Evolutionary conservation across 139 green algal genomes (phyloP).

Genomic region (Chlamydomonas urium): DNA sequence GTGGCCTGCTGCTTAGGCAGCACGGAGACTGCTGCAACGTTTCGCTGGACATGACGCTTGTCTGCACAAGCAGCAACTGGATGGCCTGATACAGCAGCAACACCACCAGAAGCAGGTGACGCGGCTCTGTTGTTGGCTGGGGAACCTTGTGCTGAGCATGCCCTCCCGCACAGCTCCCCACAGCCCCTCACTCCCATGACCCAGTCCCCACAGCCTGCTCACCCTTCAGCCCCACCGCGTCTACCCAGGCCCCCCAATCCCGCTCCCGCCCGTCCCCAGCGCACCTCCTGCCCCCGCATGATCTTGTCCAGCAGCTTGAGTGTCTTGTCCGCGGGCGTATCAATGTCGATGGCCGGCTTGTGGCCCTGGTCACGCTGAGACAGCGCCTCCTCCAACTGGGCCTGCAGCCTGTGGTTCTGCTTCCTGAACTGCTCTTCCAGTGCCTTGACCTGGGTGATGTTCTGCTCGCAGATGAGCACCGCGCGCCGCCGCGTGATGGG

Average conservation of each 20-base stretch:
- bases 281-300: slow-evolving; percentile 42
- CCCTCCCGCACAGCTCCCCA: no score
- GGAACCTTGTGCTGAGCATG: no score
- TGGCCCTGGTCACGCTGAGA: slow-evolving; percentile 35
- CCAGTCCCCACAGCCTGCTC: no score
- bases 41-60: no score
- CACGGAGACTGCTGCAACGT: no score
- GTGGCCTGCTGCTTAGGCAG: no score
- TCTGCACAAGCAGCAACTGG: no score
- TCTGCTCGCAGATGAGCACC: slow-evolving; percentile 56
- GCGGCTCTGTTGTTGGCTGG: no score
- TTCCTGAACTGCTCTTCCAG: slow-evolving; percentile 54
- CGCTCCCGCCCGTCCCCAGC: background rate
- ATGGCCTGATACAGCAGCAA: no score
- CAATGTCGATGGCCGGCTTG: slow-evolving; percentile 51
- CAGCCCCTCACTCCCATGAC: no score
- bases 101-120: no score
- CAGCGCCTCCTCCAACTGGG: slow-evolving; percentile 31
- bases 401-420: slow-evolving; percentile 42
- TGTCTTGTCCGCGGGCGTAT: slow-evolving; percentile 59
- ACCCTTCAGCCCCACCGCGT: background rate
- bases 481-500: slow-evolving; percentile 41
- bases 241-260: background rate
- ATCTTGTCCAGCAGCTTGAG: slow-evolving; percentile 59
- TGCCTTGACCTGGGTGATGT: slow-evolving; percentile 60